These are phyloP conservation scores for Pelargonium cotyledonis DNA, from an alignment of 441 rosid species.

Conservation along the genomic window DNA sequence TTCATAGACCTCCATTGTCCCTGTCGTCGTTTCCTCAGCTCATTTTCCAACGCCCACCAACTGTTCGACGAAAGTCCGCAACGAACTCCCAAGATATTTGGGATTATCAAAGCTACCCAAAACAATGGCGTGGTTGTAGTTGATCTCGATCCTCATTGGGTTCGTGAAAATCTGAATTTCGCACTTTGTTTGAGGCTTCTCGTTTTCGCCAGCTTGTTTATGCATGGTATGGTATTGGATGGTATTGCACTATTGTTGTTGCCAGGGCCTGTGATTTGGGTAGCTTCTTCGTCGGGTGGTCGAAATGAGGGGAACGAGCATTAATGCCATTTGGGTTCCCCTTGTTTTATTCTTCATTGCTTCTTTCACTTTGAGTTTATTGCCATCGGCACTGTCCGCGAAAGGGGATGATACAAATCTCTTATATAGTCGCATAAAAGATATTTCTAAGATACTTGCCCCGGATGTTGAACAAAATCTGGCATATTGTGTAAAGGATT, in stretches of 20 bases:
- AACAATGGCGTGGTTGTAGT: slow-evolving; percentile 2
- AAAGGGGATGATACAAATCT: neutral
- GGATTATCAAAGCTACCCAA: neutral
- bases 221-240: too few species aligned
- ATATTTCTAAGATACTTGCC: slow-evolving; percentile 38
- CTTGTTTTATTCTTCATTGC: neutral
- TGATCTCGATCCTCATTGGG: neutral
- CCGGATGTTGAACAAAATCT: slow-evolving; percentile 37
- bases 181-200: neutral
- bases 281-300: neutral
- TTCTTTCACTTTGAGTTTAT: slow-evolving; percentile 1
- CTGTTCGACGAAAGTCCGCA: neutral
- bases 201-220: too few species aligned
- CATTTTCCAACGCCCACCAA: neutral
- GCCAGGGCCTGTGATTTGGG: too few species aligned
- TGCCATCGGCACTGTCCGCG: neutral
- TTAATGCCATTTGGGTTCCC: slow-evolving; percentile 6
- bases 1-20: neutral
- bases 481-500: slow-evolving; percentile 67
- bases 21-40: too few species aligned
- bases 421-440: slow-evolving; percentile 2
- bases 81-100: neutral
- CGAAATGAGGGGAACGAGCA: slow-evolving; percentile 6
- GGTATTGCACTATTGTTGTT: too few species aligned
- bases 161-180: neutral